Percentiles rank a stretch among this genome's conserved stretches.
Evolutionary conservation across 176 grass and related monocot species (phyloP).

Genomic region (Eragrostis nindensis): DNA sequence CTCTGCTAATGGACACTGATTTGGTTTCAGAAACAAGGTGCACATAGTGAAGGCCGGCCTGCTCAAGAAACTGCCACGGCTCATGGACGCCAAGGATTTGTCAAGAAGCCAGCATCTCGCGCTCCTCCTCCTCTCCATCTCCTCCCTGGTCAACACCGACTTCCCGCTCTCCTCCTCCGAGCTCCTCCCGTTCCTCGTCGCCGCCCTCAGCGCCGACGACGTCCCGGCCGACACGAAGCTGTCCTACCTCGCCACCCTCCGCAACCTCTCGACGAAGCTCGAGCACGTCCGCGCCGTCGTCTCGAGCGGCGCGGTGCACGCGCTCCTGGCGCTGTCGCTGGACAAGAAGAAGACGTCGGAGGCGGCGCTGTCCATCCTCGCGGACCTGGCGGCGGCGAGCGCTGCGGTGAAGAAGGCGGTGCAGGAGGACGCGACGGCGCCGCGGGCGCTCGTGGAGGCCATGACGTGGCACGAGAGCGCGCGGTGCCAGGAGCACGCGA

Average conservation of each 20-base stretch:
- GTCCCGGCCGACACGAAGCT: conserved; percentile 40
- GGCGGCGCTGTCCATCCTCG: conserved; percentile 53
- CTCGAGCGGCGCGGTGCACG: conserved; percentile 55
- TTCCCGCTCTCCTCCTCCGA: conserved; percentile 54
- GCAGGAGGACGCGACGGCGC: conserved; percentile 45
- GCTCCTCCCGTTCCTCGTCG: conserved; percentile 67
- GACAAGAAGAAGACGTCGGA: conserved; percentile 40
- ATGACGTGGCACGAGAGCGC: conserved; percentile 54
- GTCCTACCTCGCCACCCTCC: conserved; percentile 62
- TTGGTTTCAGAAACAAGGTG: conserved; percentile 83
- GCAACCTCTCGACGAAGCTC: conserved; percentile 76
- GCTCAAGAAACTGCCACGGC: conserved; percentile 55
- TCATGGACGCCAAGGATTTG: conserved; percentile 46
- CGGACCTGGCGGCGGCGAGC: conserved; percentile 63
- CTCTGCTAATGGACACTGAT: background rate
- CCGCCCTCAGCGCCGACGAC: conserved; percentile 30
- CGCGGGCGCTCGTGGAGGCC: conserved; percentile 55
- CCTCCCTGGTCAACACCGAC: conserved; percentile 76
- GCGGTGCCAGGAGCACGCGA: conserved; percentile 68
- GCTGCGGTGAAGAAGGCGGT: conserved; percentile 43
- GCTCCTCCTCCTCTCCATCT: conserved; percentile 70
- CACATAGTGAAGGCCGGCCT: conserved; percentile 70
- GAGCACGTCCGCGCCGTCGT: conserved; percentile 65
- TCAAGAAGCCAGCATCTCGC: conserved; percentile 42
- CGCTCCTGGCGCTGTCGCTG: conserved; percentile 42